Percentiles rank a stretch among this genome's conserved stretches.
These are phyloP conservation scores for Aspergillus egyptiacus DNA, from an alignment of 495 filamentous ascomycete genomes.

Conservation along the genomic window DNA sequence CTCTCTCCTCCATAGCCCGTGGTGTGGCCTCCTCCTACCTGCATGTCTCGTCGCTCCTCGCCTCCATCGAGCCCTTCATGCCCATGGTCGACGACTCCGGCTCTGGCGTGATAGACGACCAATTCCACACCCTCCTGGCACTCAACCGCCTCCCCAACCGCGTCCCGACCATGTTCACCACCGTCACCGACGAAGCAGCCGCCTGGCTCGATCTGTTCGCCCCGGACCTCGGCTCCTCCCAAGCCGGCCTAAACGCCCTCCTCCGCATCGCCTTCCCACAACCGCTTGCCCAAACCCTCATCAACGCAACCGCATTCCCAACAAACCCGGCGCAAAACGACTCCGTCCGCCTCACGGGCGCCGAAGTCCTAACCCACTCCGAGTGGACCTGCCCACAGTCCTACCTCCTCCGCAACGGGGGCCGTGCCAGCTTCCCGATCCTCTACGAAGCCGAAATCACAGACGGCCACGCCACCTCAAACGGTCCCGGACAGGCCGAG, in stretches of 20 bases:
- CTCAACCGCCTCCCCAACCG: slow-evolving; percentile 16
- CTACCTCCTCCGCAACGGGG: slow-evolving; percentile 20
- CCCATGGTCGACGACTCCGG: slow-evolving; percentile 25
- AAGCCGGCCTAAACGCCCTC: slow-evolving; percentile 11
- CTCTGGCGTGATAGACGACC: slow-evolving; percentile 25
- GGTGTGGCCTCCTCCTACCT: slow-evolving; percentile 15
- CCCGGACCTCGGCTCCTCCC: slow-evolving; percentile 15
- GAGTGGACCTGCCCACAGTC: slow-evolving; percentile 27
- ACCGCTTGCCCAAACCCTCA: slow-evolving; percentile 15
- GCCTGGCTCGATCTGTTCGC: slow-evolving; percentile 15
- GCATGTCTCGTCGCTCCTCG: slow-evolving; percentile 20
- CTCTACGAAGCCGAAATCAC: slow-evolving; percentile 23
- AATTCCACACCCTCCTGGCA: slow-evolving; percentile 25
- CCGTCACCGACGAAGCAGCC: slow-evolving; percentile 24
- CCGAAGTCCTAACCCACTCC: slow-evolving; percentile 19
- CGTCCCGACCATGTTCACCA: slow-evolving; percentile 29
- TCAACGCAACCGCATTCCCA: slow-evolving; percentile 14
- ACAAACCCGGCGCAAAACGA: slow-evolving; percentile 17
- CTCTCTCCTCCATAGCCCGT: slow-evolving; percentile 5
- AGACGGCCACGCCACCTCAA: slow-evolving; percentile 23
- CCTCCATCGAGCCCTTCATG: slow-evolving; percentile 24
- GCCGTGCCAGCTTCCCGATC: slow-evolving; percentile 13
- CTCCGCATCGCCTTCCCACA: slow-evolving; percentile 15
- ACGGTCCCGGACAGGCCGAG: slow-evolving; percentile 14
- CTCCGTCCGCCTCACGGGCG: slow-evolving; percentile 16